These are phyloP conservation scores for Schrenkiella parvula DNA, from an alignment of 345 rosid genomes.

Conservation along the genomic window DNA sequence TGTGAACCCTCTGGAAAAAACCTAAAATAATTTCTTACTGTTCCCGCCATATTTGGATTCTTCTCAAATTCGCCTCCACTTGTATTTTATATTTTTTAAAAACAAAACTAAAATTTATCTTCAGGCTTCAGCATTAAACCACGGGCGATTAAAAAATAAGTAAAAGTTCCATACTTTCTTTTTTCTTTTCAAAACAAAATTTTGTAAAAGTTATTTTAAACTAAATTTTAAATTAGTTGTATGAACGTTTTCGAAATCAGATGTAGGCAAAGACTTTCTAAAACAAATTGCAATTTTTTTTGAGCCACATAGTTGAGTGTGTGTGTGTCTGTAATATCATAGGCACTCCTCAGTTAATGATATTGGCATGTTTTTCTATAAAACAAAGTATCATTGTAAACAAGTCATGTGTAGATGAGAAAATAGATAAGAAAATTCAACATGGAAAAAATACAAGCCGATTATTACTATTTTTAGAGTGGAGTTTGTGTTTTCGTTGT, in stretches of 20 bases:
- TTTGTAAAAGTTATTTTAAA: background rate
- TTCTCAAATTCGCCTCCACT: background rate
- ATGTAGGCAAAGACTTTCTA: background rate
- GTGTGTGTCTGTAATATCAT: background rate
- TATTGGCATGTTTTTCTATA: background rate
- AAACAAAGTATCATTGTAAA: background rate
- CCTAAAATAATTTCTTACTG: background rate
- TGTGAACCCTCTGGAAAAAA: background rate
- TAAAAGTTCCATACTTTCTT: background rate
- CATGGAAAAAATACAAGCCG: background rate
- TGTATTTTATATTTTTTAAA: background rate
- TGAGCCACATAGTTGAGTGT: background rate
- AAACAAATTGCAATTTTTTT: background rate
- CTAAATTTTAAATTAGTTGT: background rate
- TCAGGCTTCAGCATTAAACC: background rate
- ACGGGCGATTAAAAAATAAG: background rate
- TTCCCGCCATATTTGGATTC: slow-evolving; percentile 9
- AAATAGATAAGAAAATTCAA: background rate
- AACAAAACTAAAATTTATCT: background rate
- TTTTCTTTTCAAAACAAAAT: background rate
- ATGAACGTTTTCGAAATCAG: background rate
- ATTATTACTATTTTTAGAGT: background rate
- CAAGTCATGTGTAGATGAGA: background rate
- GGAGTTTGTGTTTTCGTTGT: background rate
- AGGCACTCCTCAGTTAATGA: background rate